Evolutionary conservation across 345 rosid genomes (phyloP).

Genomic region (Angophora floribunda): DNA sequence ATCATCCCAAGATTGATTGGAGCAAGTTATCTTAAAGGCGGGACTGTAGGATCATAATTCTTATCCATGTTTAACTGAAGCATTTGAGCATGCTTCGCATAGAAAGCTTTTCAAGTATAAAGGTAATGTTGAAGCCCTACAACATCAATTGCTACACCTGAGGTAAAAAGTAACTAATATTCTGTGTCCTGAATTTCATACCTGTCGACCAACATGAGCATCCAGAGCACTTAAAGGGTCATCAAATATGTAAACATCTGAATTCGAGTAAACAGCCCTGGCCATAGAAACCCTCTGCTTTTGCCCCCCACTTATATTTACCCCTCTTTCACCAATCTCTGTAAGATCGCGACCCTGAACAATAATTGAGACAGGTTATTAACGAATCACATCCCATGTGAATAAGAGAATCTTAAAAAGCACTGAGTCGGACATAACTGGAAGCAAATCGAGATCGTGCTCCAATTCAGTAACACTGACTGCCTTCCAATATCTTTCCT

Average conservation of each 20-base stretch:
- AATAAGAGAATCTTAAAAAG: neutral
- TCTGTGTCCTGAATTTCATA: slow-evolving; percentile 1
- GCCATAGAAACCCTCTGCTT: slow-evolving; percentile 99
- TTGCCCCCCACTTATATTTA: slow-evolving; percentile 92
- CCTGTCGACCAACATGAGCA: slow-evolving; percentile 91
- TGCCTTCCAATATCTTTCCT: slow-evolving; percentile 61
- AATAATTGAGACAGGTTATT: neutral
- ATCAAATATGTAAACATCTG: slow-evolving; percentile 89
- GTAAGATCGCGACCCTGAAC: slow-evolving; percentile 78
- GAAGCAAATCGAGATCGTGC: slow-evolving; percentile 16
- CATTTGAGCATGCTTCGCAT: neutral
- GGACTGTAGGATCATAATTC: no score
- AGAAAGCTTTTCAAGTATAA: neutral
- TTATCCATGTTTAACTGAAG: neutral
- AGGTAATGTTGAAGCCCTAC: neutral
- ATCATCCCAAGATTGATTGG: neutral
- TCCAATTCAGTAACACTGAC: slow-evolving; percentile 67
- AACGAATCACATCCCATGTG: neutral
- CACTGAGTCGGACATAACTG: slow-evolving; percentile 42
- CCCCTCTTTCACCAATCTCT: slow-evolving; percentile 29
- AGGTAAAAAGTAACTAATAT: neutral
- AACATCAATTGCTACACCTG: neutral
- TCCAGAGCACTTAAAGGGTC: slow-evolving; percentile 97
- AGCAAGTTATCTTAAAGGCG: neutral
- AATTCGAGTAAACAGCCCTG: slow-evolving; percentile 84